Evolutionary conservation across 139 green algal species (phyloP).

Genomic region (Zygnema circumcarinatum): DNA sequence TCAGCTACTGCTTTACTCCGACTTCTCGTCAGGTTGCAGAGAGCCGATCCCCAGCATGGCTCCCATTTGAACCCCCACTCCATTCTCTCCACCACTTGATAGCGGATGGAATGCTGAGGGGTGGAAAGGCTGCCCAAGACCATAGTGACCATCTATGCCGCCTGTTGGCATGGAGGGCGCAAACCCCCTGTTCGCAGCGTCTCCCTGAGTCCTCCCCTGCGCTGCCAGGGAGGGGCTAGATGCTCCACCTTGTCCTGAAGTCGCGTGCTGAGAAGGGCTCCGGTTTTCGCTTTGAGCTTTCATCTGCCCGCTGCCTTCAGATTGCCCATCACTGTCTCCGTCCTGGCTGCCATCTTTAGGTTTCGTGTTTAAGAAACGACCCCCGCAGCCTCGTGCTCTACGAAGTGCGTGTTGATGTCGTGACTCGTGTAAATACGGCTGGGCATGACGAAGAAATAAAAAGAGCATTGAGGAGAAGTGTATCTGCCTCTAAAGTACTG

Average conservation of each 20-base stretch:
- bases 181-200: not conserved
- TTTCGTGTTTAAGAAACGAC: conserved; percentile 74
- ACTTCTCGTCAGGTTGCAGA: not conserved
- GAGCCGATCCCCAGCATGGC: not conserved
- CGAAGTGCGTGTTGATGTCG: conserved; percentile 75
- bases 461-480: not conserved
- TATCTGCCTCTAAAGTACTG: not conserved
- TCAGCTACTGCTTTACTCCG: not conserved
- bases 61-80: not conserved
- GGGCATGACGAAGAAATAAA: not conserved
- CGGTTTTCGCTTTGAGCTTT: not conserved
- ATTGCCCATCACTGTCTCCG: not conserved
- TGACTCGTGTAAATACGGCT: conserved; percentile 79
- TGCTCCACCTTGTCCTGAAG: not conserved
- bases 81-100: not conserved
- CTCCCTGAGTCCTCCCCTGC: not conserved
- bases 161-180: not conserved
- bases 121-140: not conserved
- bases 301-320: not conserved
- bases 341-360: conserved; percentile 26
- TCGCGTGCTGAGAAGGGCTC: not conserved
- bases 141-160: not conserved
- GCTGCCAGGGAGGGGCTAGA: not conserved
- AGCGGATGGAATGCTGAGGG: not conserved
- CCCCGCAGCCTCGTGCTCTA: conserved; percentile 68